These are phyloP conservation scores for Calocera viscosa DNA, from an alignment of 768 basidiomycete genomes.

Conservation along the genomic window DNA sequence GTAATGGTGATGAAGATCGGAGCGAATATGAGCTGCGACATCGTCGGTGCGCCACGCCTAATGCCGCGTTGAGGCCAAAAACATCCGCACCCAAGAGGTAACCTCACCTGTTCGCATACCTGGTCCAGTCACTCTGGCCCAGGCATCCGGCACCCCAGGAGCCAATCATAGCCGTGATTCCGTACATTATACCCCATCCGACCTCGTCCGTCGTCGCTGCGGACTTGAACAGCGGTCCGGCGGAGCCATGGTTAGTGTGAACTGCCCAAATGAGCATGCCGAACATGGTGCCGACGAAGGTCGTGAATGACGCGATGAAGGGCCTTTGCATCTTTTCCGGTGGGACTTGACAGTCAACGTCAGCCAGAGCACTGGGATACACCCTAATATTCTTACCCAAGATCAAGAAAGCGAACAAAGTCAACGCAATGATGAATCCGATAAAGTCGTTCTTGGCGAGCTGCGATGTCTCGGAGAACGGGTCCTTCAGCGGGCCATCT, in stretches of 20 bases:
- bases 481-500: background rate
- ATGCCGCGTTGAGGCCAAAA: background rate
- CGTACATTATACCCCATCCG: constrained; percentile 2
- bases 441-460: constrained; percentile 10
- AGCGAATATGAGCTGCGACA: constrained; percentile 4
- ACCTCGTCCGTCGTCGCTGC: background rate
- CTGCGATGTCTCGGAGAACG: background rate
- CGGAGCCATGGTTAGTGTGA: background rate
- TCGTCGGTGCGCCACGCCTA: background rate
- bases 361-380: background rate
- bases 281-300: constrained; percentile 4
- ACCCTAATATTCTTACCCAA: background rate
- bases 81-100: background rate
- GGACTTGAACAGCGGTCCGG: constrained; percentile 4
- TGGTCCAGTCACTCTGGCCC: constrained; percentile 12
- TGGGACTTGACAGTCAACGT: background rate
- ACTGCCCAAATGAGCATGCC: constrained; percentile 5
- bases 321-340: constrained; percentile 8
- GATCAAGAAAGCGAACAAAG: background rate
- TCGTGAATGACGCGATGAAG: constrained; percentile 5
- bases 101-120: constrained; percentile 3
- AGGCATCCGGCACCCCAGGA: background rate
- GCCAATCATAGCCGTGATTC: constrained; percentile 8
- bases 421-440: background rate
- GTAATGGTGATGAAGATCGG: constrained; percentile 9